These are phyloP conservation scores for Epithemia pelagica DNA, from an alignment of 108 stramenopile genomes.

Conservation along the genomic window DNA sequence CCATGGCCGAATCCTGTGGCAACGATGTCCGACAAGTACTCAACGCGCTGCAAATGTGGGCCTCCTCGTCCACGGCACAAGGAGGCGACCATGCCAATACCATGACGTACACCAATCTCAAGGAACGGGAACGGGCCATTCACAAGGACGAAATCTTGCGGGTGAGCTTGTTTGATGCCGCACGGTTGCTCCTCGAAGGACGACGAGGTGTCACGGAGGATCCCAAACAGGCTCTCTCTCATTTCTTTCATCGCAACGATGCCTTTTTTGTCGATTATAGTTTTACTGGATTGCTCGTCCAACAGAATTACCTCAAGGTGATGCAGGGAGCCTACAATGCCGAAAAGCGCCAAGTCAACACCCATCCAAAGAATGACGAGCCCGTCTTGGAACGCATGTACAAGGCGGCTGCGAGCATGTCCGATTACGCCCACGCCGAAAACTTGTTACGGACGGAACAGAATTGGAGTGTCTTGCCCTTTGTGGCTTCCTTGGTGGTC, in stretches of 20 bases:
- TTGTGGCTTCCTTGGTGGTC: constrained; percentile 71
- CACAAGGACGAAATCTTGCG: constrained; percentile 89
- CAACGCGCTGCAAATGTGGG: constrained; percentile 96
- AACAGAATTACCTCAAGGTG: constrained; percentile 90
- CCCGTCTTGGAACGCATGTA: constrained; percentile 54
- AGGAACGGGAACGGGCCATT: constrained; percentile 54
- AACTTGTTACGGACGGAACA: constrained; percentile 74
- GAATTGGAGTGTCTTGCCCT: constrained; percentile 92
- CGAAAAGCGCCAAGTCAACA: constrained; percentile 16
- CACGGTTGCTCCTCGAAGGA: constrained; percentile 72
- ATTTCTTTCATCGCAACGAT: constrained; percentile 78
- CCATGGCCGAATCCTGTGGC: constrained; percentile 89
- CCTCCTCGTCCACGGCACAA: constrained; percentile 20
- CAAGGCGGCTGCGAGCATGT: constrained; percentile 76
- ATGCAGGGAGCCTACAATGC: constrained; percentile 34
- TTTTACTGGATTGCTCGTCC: constrained; percentile 87
- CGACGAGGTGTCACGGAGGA: constrained; percentile 52
- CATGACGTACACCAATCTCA: constrained; percentile 80
- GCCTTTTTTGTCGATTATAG: constrained; percentile 96
- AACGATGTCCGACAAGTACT: constrained; percentile 95
- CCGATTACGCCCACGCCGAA: constrained; percentile 83
- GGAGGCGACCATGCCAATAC: constrained; percentile 9
- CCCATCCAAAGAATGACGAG: constrained; percentile 7
- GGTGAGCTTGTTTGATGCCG: constrained; percentile 87
- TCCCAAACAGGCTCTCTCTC: constrained; percentile 35